phyloP scores from a whole-genome alignment of 345 rosid species.

The Heritiera fomes region DNA sequence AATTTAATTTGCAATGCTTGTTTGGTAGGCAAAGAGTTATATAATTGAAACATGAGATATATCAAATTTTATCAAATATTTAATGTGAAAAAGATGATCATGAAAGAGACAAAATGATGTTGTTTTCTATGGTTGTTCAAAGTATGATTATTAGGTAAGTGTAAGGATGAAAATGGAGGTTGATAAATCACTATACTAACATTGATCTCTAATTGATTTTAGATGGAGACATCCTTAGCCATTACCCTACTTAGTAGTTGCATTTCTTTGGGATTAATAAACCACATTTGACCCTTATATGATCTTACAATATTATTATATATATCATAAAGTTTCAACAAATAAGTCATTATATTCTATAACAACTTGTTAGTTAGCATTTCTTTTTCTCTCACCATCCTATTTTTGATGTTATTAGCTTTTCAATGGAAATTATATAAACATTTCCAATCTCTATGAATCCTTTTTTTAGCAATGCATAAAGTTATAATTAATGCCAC shows the following conservation, averaged over 20 bases:
- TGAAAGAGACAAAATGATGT: neutral
- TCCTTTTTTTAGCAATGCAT: neutral
- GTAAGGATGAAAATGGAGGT: constrained; percentile 5
- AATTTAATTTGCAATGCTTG: no score
- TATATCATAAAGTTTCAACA: neutral
- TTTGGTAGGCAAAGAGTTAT: neutral
- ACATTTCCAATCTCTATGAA: neutral
- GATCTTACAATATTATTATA: no score
- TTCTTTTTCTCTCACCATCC: constrained; percentile 11
- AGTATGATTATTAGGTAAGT: neutral
- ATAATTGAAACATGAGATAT: neutral
- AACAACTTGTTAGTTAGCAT: constrained; percentile 8
- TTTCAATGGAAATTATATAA: constrained; percentile 16
- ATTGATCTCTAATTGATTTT: neutral
- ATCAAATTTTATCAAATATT: neutral
- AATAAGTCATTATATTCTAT: neutral
- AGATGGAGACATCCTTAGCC: neutral
- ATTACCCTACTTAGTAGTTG: constrained; percentile 21
- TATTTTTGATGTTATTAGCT: neutral
- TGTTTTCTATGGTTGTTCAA: neutral
- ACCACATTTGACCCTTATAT: neutral
- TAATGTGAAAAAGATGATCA: neutral
- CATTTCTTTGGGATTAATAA: constrained; percentile 27
- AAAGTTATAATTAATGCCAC: neutral
- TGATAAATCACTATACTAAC: constrained; percentile 13